Evolutionary conservation across 257 asterid genomes (phyloP).

Genomic region (Coffea eugenioides): DNA sequence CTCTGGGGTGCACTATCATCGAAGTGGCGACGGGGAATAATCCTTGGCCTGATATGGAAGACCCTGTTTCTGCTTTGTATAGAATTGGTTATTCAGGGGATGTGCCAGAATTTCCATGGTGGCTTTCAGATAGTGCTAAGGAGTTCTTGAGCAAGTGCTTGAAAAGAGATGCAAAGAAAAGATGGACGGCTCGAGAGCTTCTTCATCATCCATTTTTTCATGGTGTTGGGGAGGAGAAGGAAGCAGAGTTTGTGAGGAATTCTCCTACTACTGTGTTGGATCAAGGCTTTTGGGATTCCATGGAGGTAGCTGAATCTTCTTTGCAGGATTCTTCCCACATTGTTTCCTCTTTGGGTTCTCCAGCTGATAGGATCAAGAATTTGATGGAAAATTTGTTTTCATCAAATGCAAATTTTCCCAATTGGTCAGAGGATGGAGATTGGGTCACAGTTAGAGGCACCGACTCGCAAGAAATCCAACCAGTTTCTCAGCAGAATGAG

Average conservation of each 20-base stretch:
- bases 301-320: slow-evolving; percentile 36
- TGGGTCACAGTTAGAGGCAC: slow-evolving; percentile 63
- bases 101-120: slow-evolving; percentile 49
- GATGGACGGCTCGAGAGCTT: slow-evolving; percentile 73
- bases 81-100: slow-evolving; percentile 63
- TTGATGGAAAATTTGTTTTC: slow-evolving; percentile 30
- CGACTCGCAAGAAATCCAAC: slow-evolving; percentile 33
- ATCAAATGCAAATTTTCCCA: slow-evolving; percentile 16
- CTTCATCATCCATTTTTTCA: slow-evolving; percentile 62
- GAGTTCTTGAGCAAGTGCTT: slow-evolving; percentile 62
- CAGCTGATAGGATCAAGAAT: slow-evolving; percentile 40
- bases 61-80: slow-evolving; percentile 66
- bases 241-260: slow-evolving; percentile 20
- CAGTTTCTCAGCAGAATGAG: neutral
- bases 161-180: slow-evolving; percentile 38
- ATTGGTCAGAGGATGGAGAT: slow-evolving; percentile 51
- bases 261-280: slow-evolving; percentile 81
- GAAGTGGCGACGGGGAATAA: slow-evolving; percentile 83
- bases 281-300: slow-evolving; percentile 65
- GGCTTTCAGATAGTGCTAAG: slow-evolving; percentile 49
- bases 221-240: slow-evolving; percentile 3
- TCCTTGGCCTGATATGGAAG: slow-evolving; percentile 77
- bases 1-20: slow-evolving; percentile 64
- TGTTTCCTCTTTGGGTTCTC: slow-evolving; percentile 24
- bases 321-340: slow-evolving; percentile 15